Conservation (phyloP, 2,329 filamentous ascomycete species). For the Paracoccidioides brasiliensis region DNA sequence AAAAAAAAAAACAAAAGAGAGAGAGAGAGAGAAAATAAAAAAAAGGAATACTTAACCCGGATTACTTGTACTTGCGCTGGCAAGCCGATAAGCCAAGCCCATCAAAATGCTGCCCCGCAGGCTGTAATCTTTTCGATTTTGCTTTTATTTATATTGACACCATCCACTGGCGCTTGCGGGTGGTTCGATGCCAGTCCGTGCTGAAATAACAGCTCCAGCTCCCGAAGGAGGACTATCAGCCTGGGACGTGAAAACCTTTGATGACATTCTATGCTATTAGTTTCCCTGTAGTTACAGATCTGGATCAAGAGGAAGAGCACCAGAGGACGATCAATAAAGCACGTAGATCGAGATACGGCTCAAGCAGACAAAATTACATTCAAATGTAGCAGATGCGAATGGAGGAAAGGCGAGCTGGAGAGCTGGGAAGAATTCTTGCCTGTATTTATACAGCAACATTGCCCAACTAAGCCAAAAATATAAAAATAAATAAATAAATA, state of each 20-base stretch:
- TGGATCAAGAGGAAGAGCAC: background rate
- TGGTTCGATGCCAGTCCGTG: conserved; percentile 22
- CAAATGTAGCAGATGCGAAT: too few species aligned
- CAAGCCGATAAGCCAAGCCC: conserved; percentile 14
- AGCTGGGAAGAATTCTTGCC: too few species aligned
- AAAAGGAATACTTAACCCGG: background rate
- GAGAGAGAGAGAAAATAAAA: background rate
- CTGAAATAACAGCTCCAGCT: conserved; percentile 2
- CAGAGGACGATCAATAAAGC: too few species aligned
- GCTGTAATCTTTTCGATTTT: conserved; percentile 33
- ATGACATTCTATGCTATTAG: background rate
- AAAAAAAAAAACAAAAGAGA: too few species aligned
- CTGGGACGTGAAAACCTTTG: background rate
- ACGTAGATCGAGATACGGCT: too few species aligned
- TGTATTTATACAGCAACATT: too few species aligned
- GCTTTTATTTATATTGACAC: conserved; percentile 26
- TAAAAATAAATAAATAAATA: too few species aligned
- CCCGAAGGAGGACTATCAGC: background rate
- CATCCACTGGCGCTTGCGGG: conserved; percentile 30
- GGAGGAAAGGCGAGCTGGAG: too few species aligned
- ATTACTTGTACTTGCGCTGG: conserved; percentile 3
- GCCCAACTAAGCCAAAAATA: too few species aligned
- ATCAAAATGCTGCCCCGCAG: conserved; percentile 37
- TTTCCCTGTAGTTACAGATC: background rate
- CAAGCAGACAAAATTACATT: too few species aligned